Conservation (phyloP, 1,284 basidiomycete genomes). For the Melampsora larici-populina region DNA sequence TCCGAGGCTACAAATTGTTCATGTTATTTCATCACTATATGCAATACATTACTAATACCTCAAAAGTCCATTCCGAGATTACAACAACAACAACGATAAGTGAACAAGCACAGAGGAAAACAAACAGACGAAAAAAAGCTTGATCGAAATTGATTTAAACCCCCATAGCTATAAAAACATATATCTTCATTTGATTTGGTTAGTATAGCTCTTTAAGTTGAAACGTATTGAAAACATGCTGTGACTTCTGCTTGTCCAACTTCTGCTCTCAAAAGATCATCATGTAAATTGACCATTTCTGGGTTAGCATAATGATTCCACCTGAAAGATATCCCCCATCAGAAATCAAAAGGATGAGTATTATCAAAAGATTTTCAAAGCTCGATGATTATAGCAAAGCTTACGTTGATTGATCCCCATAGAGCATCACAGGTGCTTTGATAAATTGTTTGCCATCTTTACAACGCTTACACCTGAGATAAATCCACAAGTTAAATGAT, state of each 20-base stretch:
- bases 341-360: too few relatives aligned
- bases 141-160: too few relatives aligned
- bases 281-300: conserved; percentile 86
- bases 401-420: conserved; percentile 95
- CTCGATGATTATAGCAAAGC: conserved; percentile 52
- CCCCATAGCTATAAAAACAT: too few relatives aligned
- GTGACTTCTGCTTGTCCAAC: conserved; percentile 72
- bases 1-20: too few relatives aligned
- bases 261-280: conserved; percentile 90
- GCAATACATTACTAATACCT: too few relatives aligned
- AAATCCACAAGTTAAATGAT: background rate
- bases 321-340: conserved; percentile 57
- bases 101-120: too few relatives aligned
- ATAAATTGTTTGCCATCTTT: conserved; percentile 74
- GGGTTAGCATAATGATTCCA: conserved; percentile 96
- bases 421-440: conserved; percentile 81
- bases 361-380: background rate
- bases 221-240: conserved; percentile 56
- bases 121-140: too few relatives aligned
- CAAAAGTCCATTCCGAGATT: too few relatives aligned
- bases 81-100: too few relatives aligned
- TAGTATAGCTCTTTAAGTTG: background rate
- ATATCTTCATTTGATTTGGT: too few relatives aligned
- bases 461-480: conserved; percentile 65
- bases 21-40: too few relatives aligned